Percentiles rank a stretch among this genome's conserved stretches.
phyloP scores from a whole-genome alignment of 2,329 filamentous ascomycete species.

The Didymella segeticola region DNA sequence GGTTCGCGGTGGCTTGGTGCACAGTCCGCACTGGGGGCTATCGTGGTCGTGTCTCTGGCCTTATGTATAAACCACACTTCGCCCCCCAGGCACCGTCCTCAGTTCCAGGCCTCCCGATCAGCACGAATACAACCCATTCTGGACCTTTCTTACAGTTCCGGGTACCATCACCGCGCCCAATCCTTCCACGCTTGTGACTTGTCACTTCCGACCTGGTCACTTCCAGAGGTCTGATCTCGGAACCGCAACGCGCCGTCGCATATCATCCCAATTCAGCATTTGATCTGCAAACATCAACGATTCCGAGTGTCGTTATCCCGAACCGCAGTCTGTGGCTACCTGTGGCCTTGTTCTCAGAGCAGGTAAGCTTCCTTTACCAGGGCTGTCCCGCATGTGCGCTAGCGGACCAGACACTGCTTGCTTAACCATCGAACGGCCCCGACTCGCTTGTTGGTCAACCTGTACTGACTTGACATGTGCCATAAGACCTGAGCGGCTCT shows the following conservation, averaged over 20 bases:
- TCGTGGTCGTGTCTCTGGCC: conserved; percentile 30
- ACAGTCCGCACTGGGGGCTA: conserved; percentile 41
- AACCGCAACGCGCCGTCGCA: conserved; percentile 35
- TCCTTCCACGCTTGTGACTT: conserved; percentile 26
- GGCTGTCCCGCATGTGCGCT: conserved; percentile 18
- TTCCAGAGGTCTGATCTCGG: conserved; percentile 27
- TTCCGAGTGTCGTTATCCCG: conserved; percentile 3
- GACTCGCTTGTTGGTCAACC: conserved; percentile 26
- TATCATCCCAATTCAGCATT: conserved; percentile 27
- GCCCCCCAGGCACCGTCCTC: conserved; percentile 38
- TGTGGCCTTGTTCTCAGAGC: conserved; percentile 28
- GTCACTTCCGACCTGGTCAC: conserved; percentile 40
- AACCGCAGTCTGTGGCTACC: conserved; percentile 14
- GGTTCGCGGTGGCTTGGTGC: conserved; percentile 43
- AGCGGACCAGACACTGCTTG: conserved; percentile 11
- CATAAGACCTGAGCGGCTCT: conserved; percentile 25
- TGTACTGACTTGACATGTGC: conserved; percentile 35
- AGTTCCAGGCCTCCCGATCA: conserved; percentile 45
- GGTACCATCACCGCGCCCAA: conserved; percentile 15
- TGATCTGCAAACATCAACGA: conserved; percentile 30
- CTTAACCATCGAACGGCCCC: conserved; percentile 14
- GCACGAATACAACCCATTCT: conserved; percentile 33
- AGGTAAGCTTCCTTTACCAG: conserved; percentile 45
- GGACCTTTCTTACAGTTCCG: conserved; percentile 23
- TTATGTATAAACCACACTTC: conserved; percentile 49